A percentile compares a stretch with the other conserved stretches of the same genome.
Conservation (phyloP, 805 yeast species). For the Saitoella complicata region DNA sequence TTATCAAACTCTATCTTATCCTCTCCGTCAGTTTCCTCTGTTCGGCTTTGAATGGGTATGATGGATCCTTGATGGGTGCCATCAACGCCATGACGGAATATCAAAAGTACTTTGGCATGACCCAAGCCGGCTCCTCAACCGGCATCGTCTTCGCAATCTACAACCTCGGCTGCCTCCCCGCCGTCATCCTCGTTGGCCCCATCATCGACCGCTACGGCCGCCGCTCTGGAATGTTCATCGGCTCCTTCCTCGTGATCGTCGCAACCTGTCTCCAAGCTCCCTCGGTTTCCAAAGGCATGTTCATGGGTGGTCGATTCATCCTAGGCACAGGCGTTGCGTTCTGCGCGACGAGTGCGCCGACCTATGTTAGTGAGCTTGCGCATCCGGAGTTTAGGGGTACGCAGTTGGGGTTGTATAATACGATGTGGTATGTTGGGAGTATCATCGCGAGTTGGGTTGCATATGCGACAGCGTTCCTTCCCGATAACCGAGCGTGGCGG, state of each 20-base stretch:
- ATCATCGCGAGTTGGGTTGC: slow-evolving; percentile 16
- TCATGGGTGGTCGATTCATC: slow-evolving; percentile 8
- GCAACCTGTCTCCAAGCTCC: slow-evolving; percentile 8
- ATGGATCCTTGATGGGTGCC: slow-evolving; percentile 11
- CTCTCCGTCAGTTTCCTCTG: neutral
- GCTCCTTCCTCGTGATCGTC: slow-evolving; percentile 1
- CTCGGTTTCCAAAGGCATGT: slow-evolving; percentile 5
- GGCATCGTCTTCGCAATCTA: neutral
- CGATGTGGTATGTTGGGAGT: slow-evolving; percentile 39
- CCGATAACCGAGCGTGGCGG: slow-evolving; percentile 18
- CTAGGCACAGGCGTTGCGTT: slow-evolving; percentile 10
- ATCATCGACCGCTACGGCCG: slow-evolving; percentile 28
- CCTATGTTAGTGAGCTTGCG: slow-evolving; percentile 7
- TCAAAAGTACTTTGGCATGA: slow-evolving; percentile 3
- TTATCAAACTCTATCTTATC: neutral
- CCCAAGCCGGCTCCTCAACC: neutral
- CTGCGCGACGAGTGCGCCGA: slow-evolving; percentile 4
- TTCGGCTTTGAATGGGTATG: slow-evolving; percentile 8
- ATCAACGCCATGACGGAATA: slow-evolving; percentile 11
- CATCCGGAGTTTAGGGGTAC: slow-evolving; percentile 12
- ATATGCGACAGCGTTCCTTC: slow-evolving; percentile 16
- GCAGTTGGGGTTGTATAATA: slow-evolving; percentile 32
- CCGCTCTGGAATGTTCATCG: slow-evolving; percentile 20
- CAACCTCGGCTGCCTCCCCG: neutral
- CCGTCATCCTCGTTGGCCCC: neutral